A percentile compares a stretch with the other conserved stretches of the same genome.
phyloP scores from a whole-genome alignment of 345 rosid species.

The Hirschfeldia incana region DNA sequence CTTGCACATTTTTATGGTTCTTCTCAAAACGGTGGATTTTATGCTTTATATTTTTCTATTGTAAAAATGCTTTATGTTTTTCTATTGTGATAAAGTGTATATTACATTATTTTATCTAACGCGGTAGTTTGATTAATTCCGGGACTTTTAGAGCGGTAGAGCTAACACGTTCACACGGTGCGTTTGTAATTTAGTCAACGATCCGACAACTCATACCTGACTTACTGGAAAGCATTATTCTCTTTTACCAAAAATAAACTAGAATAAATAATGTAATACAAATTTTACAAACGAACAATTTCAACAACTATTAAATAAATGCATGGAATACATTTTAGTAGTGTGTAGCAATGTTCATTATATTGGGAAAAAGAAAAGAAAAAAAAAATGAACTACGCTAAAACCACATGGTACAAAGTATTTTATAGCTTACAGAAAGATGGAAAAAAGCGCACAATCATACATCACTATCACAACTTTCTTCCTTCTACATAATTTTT shows the following conservation, averaged over 20 bases:
- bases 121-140: background rate
- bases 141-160: background rate
- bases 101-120: background rate
- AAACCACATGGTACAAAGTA: constrained; percentile 26
- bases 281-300: background rate
- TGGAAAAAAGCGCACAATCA: background rate
- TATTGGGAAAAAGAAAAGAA: background rate
- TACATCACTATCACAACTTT: constrained; percentile 29
- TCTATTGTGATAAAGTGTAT: background rate
- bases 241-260: background rate
- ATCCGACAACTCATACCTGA: constrained; percentile 7
- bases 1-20: background rate
- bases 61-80: background rate
- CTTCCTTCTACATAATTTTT: background rate
- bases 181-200: constrained; percentile 5
- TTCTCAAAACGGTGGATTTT: background rate
- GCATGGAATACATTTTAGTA: constrained; percentile 19
- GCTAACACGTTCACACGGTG: constrained; percentile 19
- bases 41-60: background rate
- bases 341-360: constrained; percentile 19
- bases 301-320: constrained; percentile 5
- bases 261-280: background rate
- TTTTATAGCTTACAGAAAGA: constrained; percentile 18
- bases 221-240: constrained; percentile 1
- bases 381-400: constrained; percentile 25